A percentile compares a stretch with the other conserved stretches of the same genome.
Conservation (phyloP, 257 asterid genomes). For the Paulownia fortunei region DNA sequence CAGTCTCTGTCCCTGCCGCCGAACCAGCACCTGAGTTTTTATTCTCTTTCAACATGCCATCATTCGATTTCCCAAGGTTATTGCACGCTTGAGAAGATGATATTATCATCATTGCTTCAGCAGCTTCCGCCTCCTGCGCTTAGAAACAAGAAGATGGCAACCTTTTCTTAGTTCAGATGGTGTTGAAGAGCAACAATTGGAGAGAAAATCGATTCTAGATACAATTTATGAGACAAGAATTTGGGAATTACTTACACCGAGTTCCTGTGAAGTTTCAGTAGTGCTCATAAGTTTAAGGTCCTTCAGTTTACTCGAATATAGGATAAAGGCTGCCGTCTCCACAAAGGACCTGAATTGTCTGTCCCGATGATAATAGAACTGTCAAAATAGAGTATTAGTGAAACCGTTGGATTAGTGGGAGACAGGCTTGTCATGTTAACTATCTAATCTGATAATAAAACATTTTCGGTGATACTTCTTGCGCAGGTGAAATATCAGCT, state of each 20-base stretch:
- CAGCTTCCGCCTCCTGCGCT: not conserved
- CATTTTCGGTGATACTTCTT: no score
- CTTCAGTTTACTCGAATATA: not conserved
- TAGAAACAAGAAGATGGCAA: not conserved
- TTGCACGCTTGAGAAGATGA: not conserved
- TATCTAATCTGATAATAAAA: no score
- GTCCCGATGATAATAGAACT: conserved; percentile 6
- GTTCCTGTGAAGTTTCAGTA: not conserved
- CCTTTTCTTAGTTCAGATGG: no score
- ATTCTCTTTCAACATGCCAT: no score
- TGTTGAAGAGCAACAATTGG: no score
- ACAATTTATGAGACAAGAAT: no score
- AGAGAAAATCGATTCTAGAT: no score
- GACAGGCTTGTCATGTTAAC: not conserved
- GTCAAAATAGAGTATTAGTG: not conserved
- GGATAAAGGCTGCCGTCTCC: not conserved
- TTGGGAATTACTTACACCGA: not conserved
- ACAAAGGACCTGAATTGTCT: not conserved
- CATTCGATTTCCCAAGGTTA: no score
- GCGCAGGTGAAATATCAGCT: no score
- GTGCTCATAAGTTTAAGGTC: not conserved
- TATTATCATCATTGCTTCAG: not conserved
- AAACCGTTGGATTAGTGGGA: not conserved
- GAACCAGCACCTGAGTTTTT: no score
- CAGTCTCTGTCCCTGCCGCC: no score